A percentile compares a stretch with the other conserved stretches of the same genome.
These are phyloP conservation scores for Setaria viridis DNA, from an alignment of 202 grass and related monocot species.

Conservation along the genomic window DNA sequence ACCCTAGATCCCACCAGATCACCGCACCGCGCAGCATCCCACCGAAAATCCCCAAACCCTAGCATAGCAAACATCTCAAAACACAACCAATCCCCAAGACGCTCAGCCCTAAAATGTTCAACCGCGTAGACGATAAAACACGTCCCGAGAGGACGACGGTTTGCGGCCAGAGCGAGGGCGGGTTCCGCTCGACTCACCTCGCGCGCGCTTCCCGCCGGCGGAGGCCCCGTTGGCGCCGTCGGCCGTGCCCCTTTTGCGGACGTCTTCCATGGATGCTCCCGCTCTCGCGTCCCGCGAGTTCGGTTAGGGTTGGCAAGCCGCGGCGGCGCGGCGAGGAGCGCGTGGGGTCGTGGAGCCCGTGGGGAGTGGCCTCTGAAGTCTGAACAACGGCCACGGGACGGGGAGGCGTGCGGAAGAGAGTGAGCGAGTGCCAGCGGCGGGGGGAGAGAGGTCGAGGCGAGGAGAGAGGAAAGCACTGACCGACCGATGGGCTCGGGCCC, in stretches of 20 bases:
- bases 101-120: not conserved
- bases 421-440: not conserved
- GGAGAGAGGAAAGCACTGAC: not conserved
- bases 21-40: not conserved
- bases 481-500: not conserved
- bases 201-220: constrained; percentile 49
- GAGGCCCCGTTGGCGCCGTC: constrained; percentile 41
- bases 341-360: not conserved
- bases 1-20: constrained; percentile 20
- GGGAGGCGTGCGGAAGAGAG: not conserved
- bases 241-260: constrained; percentile 52
- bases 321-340: not conserved
- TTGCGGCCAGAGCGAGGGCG: not conserved
- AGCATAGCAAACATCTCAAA: not conserved
- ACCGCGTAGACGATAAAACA: not conserved
- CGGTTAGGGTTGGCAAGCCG: constrained; percentile 29
- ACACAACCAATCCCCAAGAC: not conserved
- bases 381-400: not conserved
- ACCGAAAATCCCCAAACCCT: not conserved
- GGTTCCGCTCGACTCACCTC: constrained; percentile 50
- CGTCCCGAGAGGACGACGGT: not conserved
- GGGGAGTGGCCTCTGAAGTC: not conserved
- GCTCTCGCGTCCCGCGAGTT: not conserved
- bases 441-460: not conserved
- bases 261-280: constrained; percentile 43